Conservation (phyloP, 257 asterid genomes). For the Jasminum sambac region DNA sequence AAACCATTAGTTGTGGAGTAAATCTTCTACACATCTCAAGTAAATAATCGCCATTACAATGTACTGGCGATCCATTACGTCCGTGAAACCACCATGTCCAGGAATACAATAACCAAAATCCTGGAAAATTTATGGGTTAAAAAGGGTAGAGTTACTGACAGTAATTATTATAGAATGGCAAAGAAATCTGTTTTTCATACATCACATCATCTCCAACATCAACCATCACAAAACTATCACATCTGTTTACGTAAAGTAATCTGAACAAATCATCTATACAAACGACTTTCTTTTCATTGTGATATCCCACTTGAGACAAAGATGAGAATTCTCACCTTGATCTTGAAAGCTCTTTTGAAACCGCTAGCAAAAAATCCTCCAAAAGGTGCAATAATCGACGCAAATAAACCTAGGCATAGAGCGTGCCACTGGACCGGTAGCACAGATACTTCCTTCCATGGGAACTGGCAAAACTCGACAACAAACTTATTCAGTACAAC, state of each 20-base stretch:
- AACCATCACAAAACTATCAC: no score
- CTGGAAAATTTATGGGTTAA: constrained; percentile 33
- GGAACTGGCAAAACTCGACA: constrained; percentile 51
- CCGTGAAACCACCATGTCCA: constrained; percentile 98
- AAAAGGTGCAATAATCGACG: constrained; percentile 95
- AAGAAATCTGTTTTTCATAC: no score
- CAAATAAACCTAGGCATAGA: constrained; percentile 71
- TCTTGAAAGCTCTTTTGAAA: constrained; percentile 91
- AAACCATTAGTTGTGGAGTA: constrained; percentile 6
- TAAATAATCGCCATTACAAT: not conserved
- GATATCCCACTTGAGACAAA: no score
- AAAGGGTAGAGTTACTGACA: not conserved
- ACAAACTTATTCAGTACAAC: not conserved
- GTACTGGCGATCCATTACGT: constrained; percentile 97
- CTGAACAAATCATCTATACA: no score
- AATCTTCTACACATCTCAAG: not conserved
- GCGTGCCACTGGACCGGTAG: constrained; percentile 94
- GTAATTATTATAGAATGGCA: not conserved
- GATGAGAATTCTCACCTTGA: constrained; percentile 55
- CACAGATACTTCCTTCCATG: constrained; percentile 64
- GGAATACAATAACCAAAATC: constrained; percentile 99
- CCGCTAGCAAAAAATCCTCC: constrained; percentile 99
- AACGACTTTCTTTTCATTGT: no score
- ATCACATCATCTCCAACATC: no score
- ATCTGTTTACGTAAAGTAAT: no score